A percentile compares a stretch with the other conserved stretches of the same genome.
These are phyloP conservation scores for Monosporascus sp. DNA, from an alignment of 2,329 filamentous ascomycete species.

Conservation along the genomic window DNA sequence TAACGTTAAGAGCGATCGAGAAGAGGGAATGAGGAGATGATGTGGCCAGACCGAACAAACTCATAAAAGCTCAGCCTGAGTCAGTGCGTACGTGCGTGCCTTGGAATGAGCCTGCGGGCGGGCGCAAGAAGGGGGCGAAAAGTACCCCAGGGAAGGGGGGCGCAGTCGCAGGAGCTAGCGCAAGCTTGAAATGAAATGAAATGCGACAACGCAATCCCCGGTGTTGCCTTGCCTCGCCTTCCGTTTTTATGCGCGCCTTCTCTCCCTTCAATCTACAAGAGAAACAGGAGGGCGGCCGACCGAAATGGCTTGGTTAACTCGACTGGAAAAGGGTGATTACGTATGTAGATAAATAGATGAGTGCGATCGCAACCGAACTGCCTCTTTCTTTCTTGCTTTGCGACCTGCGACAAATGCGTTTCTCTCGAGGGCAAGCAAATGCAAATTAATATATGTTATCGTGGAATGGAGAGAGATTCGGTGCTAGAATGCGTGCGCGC, in stretches of 20 bases:
- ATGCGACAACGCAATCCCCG: too few species aligned
- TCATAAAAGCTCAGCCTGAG: too few species aligned
- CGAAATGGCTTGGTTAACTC: neutral
- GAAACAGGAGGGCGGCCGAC: neutral
- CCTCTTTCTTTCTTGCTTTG: neutral
- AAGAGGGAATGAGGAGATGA: too few species aligned
- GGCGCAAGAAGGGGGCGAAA: too few species aligned
- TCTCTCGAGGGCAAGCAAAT: neutral
- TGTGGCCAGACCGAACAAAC: too few species aligned
- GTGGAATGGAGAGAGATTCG: neutral
- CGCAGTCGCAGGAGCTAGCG: neutral
- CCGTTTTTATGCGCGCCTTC: neutral
- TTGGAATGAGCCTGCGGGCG: too few species aligned
- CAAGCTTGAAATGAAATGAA: neutral
- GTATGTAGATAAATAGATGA: neutral
- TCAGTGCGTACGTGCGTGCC: too few species aligned
- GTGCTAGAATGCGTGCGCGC: neutral
- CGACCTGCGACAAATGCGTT: neutral
- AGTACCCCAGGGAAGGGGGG: neutral
- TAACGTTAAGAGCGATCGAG: too few species aligned
- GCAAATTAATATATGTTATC: neutral
- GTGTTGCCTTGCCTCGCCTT: neutral
- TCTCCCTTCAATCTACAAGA: neutral
- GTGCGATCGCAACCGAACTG: neutral
- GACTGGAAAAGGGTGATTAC: neutral